Base-by-base conservation (phyloP, 805 yeast genomes). In the Saccharomycopsis capsularis region DNA sequence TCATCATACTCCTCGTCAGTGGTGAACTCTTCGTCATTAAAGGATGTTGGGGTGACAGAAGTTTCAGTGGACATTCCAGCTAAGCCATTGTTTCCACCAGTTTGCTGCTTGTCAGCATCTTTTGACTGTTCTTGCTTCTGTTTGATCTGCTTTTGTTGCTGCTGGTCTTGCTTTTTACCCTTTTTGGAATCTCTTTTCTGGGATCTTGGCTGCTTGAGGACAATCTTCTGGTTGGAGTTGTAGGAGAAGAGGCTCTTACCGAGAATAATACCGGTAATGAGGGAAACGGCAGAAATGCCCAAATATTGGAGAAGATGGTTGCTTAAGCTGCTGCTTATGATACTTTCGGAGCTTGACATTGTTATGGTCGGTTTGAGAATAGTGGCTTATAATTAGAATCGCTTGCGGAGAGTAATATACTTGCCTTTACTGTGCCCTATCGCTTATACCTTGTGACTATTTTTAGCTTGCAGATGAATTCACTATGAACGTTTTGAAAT, bases 221-320 rank as follows among this genome's bases (percentile, higher is more conserved):
- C 19, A 29, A 16, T 23, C 29, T 19, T 21, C 22, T 36, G 19
- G 11, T 36, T 16, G 2, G n/a, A 21, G 22, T 13, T 21, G 40
- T 18, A 13, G 27, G 15, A 18, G 7, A 39, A 39, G 27, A 2
- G 1, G 19, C 22, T 21, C 18, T 43, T 21, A n/a, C 48, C 47
- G 19, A 49, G 34, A 11, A 45, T 40, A 13, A 49, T 25, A 2
- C 52, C 52, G 11, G 49, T 36, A n/a, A 44, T n/a, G 23, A 49
- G 37, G 3, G 52, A 40, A 4, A 35, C 41, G 13, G 32, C 27
- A 22, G 40, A 19, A n/a, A 40, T 40, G 19, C 40, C 38, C 15
- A 44, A 3, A 32, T 18, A 34, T 18, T 13, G 38, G 13, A 29
- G 32, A 29, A 29, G 7, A 29, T 13, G 7, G 32, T 29, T 29